Percentiles rank a stretch among this genome's conserved stretches.
These are phyloP conservation scores for Hericium rajendrae DNA, from an alignment of 768 basidiomycete genomes.

Conservation along the genomic window DNA sequence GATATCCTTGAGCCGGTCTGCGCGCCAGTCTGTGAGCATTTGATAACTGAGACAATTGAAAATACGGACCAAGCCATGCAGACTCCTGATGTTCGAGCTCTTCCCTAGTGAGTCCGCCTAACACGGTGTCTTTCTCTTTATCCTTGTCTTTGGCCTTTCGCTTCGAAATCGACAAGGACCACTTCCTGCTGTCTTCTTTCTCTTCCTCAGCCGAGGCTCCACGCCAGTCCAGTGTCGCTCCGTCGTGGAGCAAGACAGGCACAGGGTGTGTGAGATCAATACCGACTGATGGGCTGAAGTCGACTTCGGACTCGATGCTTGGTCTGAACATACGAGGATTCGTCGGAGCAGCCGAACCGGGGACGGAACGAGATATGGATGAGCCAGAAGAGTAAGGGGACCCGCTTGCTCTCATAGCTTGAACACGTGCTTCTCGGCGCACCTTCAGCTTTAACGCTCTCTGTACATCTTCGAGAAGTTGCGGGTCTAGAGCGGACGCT, in stretches of 20 bases:
- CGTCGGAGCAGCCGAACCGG: slow-evolving; percentile 17
- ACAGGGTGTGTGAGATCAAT: slow-evolving; percentile 46
- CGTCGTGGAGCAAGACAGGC: slow-evolving; percentile 59
- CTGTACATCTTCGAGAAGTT: slow-evolving; percentile 72
- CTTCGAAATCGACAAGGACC: slow-evolving; percentile 50
- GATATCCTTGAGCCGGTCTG: slow-evolving; percentile 20
- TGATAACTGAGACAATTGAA: no score
- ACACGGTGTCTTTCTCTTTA: slow-evolving; percentile 32
- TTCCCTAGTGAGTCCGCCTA: slow-evolving; percentile 19
- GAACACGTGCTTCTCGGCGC: slow-evolving; percentile 58
- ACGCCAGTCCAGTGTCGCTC: slow-evolving; percentile 68
- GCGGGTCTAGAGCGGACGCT: slow-evolving; percentile 45
- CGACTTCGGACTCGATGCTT: slow-evolving; percentile 38
- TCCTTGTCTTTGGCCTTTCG: slow-evolving; percentile 48
- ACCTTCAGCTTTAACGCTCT: slow-evolving; percentile 66
- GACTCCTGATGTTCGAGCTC: slow-evolving; percentile 49
- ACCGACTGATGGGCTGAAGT: slow-evolving; percentile 61
- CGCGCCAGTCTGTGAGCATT: no score
- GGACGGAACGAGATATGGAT: slow-evolving; percentile 21
- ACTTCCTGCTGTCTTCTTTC: slow-evolving; percentile 41
- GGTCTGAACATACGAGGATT: slow-evolving; percentile 7
- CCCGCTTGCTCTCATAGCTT: slow-evolving; percentile 16
- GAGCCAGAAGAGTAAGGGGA: slow-evolving; percentile 19
- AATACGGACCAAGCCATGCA: slow-evolving; percentile 8
- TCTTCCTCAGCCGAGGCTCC: slow-evolving; percentile 45